Base-by-base conservation (phyloP, 768 basidiomycete species). In the Scleroderma bovista region DNA sequence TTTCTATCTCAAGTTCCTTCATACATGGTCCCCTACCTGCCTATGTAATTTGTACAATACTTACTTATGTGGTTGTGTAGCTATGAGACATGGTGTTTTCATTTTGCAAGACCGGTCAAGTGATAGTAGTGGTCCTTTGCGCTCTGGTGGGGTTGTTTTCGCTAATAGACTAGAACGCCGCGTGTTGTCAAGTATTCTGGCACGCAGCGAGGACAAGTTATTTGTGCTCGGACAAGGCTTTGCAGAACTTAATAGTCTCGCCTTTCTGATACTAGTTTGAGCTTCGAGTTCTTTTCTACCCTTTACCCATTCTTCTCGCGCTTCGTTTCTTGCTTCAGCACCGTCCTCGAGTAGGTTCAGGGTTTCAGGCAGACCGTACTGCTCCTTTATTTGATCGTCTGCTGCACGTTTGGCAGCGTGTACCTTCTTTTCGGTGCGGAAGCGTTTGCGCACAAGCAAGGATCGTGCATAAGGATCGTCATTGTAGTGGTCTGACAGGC, bases 381-480 rank as follows among this genome's bases (percentile, higher is more conserved):
- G 75, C 23, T 73, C 80, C 61, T 83, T 86, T 44, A 97, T 69
- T 9, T 65, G 69, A 42, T 89, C 84, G 58, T 97, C 94, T 12
- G 75, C 76, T 19, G 73, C 74, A 55, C 80, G 75, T 56, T 86
- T 86, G 48, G 75, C 78, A 58, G 81, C 72, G 43, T 88, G 83
- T 0, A 86, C 66, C 69, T 86, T 89, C 73, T 97, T 99, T 53
- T 88, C 87, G 52, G 83, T 80, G 3, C 96, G 81, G 63, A 98
- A 96, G 17, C 79, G 78, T 59, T 86, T 86, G 37, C 96, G 81
- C 2, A 85, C 76, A 57, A 81, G 82, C 13, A 71, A 63, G 2
- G 92, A 94, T 16, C 92, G 79, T 1, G 77, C 53, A 59, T 95
- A 98, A 0, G 96, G 96, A 69, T 99, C 96, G 2, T 81, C 67